phyloP scores from a whole-genome alignment of 2,329 filamentous ascomycete species.

The Penicillium sp. region DNA sequence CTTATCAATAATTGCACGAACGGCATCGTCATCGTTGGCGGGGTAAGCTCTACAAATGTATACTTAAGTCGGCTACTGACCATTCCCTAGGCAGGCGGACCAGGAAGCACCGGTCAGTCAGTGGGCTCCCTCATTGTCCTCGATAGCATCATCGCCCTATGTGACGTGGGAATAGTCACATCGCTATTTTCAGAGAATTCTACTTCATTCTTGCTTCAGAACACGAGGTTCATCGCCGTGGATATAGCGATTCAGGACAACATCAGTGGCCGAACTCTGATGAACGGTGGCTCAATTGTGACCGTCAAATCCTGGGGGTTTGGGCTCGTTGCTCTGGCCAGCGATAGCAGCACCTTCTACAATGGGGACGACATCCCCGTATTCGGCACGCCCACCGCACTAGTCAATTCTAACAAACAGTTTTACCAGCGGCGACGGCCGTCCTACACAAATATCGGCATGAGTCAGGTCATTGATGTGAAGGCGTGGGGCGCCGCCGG shows the following conservation, averaged over 20 bases:
- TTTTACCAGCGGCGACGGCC: constrained; percentile 22
- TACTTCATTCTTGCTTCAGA: constrained; percentile 26
- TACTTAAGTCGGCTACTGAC: too few species aligned
- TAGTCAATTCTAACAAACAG: constrained; percentile 13
- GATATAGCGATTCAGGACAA: constrained; percentile 20
- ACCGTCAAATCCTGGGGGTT: too few species aligned
- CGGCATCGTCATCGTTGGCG: too few species aligned
- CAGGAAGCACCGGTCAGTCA: constrained; percentile 45
- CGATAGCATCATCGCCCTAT: constrained; percentile 58
- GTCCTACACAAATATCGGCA: constrained; percentile 39
- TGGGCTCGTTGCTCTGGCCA: too few species aligned
- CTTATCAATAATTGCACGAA: too few species aligned
- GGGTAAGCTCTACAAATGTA: too few species aligned
- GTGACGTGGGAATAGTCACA: constrained; percentile 53
- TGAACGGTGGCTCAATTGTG: constrained; percentile 28
- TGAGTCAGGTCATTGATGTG: constrained; percentile 83
- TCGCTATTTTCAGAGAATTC: constrained; percentile 28
- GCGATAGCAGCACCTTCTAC: too few species aligned
- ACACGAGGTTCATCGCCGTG: constrained; percentile 24
- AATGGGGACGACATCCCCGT: too few species aligned
- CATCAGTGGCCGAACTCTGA: neutral
- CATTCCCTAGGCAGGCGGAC: constrained; percentile 43
- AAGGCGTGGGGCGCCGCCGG: constrained; percentile 83
- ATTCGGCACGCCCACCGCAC: too few species aligned
- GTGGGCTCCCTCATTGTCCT: constrained; percentile 61